A percentile compares a stretch with the other conserved stretches of the same genome.
These are phyloP conservation scores for Ottelia alismoides DNA, from an alignment of 106 monocot species.

Conservation along the genomic window DNA sequence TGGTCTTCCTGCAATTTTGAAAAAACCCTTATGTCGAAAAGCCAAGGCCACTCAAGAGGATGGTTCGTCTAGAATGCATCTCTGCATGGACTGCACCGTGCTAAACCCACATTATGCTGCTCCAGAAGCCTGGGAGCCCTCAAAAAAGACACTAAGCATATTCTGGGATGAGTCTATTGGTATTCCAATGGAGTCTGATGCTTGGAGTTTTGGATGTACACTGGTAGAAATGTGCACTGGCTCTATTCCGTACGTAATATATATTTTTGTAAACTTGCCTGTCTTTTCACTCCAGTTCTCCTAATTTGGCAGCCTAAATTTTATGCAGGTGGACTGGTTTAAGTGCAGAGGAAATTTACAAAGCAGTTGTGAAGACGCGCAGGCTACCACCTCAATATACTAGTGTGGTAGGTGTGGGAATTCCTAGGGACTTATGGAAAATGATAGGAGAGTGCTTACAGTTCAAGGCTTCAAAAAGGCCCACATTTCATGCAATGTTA, in stretches of 20 bases:
- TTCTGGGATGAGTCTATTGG: slow-evolving; percentile 91
- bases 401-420: slow-evolving; percentile 91
- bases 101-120: slow-evolving; percentile 83
- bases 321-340: slow-evolving; percentile 86
- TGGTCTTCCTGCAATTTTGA: slow-evolving; percentile 88
- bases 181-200: slow-evolving; percentile 79
- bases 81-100: slow-evolving; percentile 86
- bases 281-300: slow-evolving; percentile 5
- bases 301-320: too few relatives aligned
- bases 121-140: slow-evolving; percentile 92
- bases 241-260: slow-evolving; percentile 76
- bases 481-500: slow-evolving; percentile 91
- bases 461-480: slow-evolving; percentile 75
- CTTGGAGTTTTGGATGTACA: slow-evolving; percentile 98
- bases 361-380: slow-evolving; percentile 63
- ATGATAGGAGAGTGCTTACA: slow-evolving; percentile 97
- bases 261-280: too few relatives aligned
- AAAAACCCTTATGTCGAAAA: slow-evolving; percentile 61
- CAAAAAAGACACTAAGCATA: slow-evolving; percentile 64
- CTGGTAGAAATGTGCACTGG: slow-evolving; percentile 99
- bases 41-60: slow-evolving; percentile 39
- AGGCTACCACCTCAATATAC: slow-evolving; percentile 85
- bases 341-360: slow-evolving; percentile 79
- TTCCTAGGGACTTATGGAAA: slow-evolving; percentile 95
- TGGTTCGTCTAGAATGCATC: slow-evolving; percentile 51